Conservation (phyloP, 257 asterid species). For the Capsicum rhomboideum region DNA sequence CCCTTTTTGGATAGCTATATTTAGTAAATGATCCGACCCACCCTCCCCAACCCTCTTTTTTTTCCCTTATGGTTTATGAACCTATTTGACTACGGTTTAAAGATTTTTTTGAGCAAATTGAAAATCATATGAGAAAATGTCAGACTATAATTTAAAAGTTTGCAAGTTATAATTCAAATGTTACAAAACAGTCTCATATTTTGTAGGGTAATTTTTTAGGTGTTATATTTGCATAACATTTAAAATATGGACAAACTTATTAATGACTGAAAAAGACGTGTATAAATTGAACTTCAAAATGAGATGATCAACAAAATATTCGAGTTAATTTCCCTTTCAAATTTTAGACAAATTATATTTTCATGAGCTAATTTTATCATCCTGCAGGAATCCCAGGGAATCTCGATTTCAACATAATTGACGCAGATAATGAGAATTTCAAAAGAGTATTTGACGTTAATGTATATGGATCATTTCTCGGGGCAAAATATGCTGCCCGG, state of each 20-base stretch:
- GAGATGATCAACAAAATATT: neutral
- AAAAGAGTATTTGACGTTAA: constrained; percentile 58
- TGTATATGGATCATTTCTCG: constrained; percentile 56
- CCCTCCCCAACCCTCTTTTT: neutral
- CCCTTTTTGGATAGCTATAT: fast-evolving
- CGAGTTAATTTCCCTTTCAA: no score
- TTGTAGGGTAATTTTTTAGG: neutral
- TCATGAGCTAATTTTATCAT: neutral
- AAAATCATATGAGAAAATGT: neutral
- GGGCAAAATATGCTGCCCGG: constrained; percentile 67
- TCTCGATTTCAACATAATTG: constrained; percentile 37
- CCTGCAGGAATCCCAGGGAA: constrained; percentile 52
- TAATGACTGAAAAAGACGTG: neutral
- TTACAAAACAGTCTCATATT: neutral
- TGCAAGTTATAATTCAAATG: neutral
- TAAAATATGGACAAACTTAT: neutral
- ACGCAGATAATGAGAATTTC: constrained; percentile 47
- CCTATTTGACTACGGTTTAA: neutral
- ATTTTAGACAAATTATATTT: neutral
- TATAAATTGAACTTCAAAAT: neutral
- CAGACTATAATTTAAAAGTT: neutral
- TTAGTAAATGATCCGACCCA: neutral
- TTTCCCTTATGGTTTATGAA: neutral
- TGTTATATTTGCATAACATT: neutral
- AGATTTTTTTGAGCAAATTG: neutral